Evolutionary conservation across 768 basidiomycete species (phyloP).

Genomic region (Kwoniella heveanensis): DNA sequence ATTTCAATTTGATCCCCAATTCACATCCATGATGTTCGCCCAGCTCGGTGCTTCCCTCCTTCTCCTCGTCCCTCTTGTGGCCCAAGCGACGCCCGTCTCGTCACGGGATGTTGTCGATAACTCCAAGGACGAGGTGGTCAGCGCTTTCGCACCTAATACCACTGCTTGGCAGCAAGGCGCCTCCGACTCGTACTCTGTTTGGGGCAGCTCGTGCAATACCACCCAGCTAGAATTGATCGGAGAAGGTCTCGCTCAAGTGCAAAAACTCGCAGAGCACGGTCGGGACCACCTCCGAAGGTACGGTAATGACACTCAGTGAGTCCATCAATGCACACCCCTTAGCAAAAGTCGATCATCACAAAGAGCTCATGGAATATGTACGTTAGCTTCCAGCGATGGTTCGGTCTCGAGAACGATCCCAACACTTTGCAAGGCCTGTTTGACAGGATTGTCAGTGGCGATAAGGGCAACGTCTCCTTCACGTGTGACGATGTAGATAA

Average conservation of each 20-base stretch:
- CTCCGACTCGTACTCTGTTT: slow-evolving; percentile 7
- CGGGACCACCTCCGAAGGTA: slow-evolving; percentile 28
- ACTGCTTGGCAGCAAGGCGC: slow-evolving; percentile 10
- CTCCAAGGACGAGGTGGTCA: neutral
- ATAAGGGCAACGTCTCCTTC: slow-evolving; percentile 29
- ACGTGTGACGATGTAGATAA: slow-evolving; percentile 25
- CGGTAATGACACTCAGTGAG: slow-evolving; percentile 28
- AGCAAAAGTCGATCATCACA: no score
- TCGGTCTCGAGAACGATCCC: slow-evolving; percentile 23
- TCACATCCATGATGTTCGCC: neutral
- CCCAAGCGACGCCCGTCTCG: neutral
- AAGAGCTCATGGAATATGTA: no score
- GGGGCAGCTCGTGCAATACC: slow-evolving; percentile 25
- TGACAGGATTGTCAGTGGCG: slow-evolving; percentile 31
- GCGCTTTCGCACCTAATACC: slow-evolving; percentile 6
- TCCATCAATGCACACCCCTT: no score
- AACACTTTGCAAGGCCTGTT: slow-evolving; percentile 25
- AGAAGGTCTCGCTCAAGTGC: slow-evolving; percentile 26
- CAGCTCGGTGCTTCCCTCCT: slow-evolving; percentile 7
- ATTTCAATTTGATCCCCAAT: neutral
- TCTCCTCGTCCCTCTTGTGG: neutral
- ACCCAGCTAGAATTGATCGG: slow-evolving; percentile 23
- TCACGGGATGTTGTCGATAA: neutral
- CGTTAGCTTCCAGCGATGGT: slow-evolving; percentile 35
- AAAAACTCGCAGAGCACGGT: slow-evolving; percentile 21